A percentile compares a stretch with the other conserved stretches of the same genome.
Evolutionary conservation across 192 early-diverging fungal species (phyloP).

Genomic region (Coemansia sp.): DNA sequence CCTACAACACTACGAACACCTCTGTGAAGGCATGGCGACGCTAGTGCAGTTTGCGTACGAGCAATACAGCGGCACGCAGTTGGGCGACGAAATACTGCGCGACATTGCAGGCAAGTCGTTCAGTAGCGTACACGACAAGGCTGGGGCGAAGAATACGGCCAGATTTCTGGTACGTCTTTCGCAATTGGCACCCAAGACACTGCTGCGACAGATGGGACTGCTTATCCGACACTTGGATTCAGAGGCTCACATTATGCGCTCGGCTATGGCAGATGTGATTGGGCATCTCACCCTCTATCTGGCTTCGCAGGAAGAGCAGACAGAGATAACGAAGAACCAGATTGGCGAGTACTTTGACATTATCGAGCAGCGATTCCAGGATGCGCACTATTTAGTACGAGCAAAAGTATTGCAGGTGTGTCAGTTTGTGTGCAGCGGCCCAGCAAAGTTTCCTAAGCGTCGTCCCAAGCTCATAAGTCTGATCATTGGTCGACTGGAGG

Average conservation of each 20-base stretch:
- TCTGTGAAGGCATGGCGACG: conserved; percentile 79
- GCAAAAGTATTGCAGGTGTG: conserved; percentile 86
- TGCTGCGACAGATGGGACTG: conserved; percentile 87
- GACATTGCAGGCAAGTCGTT: conserved; percentile 64
- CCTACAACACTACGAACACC: conserved; percentile 82
- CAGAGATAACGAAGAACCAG: conserved; percentile 65
- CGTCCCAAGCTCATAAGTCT: conserved; percentile 68
- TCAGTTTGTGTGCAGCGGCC: conserved; percentile 74
- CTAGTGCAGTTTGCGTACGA: conserved; percentile 64
- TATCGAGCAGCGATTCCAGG: conserved; percentile 88
- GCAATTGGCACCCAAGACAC: conserved; percentile 74
- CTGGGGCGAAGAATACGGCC: conserved; percentile 79
- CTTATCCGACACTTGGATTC: conserved; percentile 86
- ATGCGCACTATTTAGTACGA: conserved; percentile 81
- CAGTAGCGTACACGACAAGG: conserved; percentile 68
- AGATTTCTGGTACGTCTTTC: conserved; percentile 81
- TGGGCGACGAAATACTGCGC: conserved; percentile 72
- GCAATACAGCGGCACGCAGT: conserved; percentile 62
- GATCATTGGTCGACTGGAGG: conserved; percentile 77
- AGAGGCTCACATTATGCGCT: conserved; percentile 85
- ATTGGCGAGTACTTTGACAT: conserved; percentile 88
- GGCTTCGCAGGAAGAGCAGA: conserved; percentile 69
- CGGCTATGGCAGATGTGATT: conserved; percentile 84
- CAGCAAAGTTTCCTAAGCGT: conserved; percentile 71
- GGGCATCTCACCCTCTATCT: conserved; percentile 80